Evolutionary conservation across 2,329 filamentous ascomycete genomes (phyloP), one percentile per base, ranked within the genome.

Genomic region (Apiospora hydei): DNA sequence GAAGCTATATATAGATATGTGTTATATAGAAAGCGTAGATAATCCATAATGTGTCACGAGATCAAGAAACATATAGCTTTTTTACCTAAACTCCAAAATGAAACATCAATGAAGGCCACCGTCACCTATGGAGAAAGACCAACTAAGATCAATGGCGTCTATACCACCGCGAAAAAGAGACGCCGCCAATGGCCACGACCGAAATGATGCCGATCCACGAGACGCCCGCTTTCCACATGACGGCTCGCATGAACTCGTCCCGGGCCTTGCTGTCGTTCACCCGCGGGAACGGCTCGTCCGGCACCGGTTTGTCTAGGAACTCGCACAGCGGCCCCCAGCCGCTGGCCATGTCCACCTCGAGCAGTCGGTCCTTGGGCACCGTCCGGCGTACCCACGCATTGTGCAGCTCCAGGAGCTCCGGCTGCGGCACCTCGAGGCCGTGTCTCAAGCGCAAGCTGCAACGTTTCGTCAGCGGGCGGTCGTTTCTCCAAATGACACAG

Each of bases 241-340:
- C 57, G 34, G 57, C 34, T 4, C 57, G 30, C 57, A 41, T 64
- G 57, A 64, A 64, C 57, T 64, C 57, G 57, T 64, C 57, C 10
- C 57, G 34, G 57, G 75, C 75, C 14, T 74, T 67, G n/a, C 73
- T 67, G 53, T 80, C 80, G 71, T 80, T 81, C 43, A 75, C 77
- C 11, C 71, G 69, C 11, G 80, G 79, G 43, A 81, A 79, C 34
- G 77, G 78, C 64, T 76, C 75, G 61, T 77, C 73, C 2, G 80
- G 80, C 4, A 81, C 67, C 2, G 77, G 77, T 70, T 77, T 74
- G 73, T 73, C 73, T 49, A 83, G 73, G 26, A 80, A 78, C 53
- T 38, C 21, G 57, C 57, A 64, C 57, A 64, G 11, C 16, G 80
- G 79, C 26, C 71, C 79, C 81, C 82, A 83, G 0, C 80, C 81